Conservation (phyloP, 139 green algal genomes). For the Coccomyxa sp. region DNA sequence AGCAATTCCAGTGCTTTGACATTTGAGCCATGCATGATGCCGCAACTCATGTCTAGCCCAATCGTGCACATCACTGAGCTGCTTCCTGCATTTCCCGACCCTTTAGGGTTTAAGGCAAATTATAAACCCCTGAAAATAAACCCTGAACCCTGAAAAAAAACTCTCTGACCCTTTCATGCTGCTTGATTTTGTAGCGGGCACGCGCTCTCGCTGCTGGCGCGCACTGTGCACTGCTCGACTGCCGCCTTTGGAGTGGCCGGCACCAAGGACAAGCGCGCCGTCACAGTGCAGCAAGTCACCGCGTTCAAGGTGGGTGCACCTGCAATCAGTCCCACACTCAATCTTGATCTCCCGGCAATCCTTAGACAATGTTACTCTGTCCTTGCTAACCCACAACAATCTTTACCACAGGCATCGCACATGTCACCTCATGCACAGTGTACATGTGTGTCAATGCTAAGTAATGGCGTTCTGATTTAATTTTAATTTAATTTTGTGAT, state of each 20-base stretch:
- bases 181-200: too few relatives aligned
- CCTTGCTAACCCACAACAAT: background rate
- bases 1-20: too few relatives aligned
- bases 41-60: too few relatives aligned
- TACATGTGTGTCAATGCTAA: background rate
- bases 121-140: too few relatives aligned
- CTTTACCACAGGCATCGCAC: background rate
- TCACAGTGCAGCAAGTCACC: conserved; percentile 81
- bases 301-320: conserved; percentile 49
- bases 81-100: too few relatives aligned
- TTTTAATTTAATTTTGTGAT: background rate
- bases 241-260: conserved; percentile 63
- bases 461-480: background rate
- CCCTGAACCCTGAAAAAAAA: too few relatives aligned
- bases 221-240: conserved; percentile 2
- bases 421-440: background rate
- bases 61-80: too few relatives aligned
- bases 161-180: too few relatives aligned
- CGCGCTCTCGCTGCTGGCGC: too few relatives aligned
- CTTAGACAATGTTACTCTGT: background rate
- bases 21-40: too few relatives aligned
- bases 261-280: conserved; percentile 93
- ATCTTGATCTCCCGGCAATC: background rate
- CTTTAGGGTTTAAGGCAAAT: too few relatives aligned
- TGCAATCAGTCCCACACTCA: background rate